These are phyloP conservation scores for Phytophthora agathidicida DNA, from an alignment of 352 stramenopile genomes.

Conservation along the genomic window DNA sequence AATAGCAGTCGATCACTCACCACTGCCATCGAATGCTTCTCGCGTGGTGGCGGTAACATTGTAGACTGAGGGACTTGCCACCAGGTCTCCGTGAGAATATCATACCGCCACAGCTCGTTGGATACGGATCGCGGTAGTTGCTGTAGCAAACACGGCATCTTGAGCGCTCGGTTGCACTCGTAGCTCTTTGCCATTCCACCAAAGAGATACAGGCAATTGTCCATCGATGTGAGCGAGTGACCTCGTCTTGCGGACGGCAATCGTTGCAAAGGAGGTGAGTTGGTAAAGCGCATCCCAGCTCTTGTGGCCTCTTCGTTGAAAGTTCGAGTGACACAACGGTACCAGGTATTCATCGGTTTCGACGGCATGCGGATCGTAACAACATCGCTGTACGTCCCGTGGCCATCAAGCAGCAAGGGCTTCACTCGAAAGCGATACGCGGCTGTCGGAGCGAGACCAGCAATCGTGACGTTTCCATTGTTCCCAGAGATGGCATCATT, in stretches of 20 bases:
- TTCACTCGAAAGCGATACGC: constrained; percentile 70
- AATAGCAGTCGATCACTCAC: constrained; percentile 56
- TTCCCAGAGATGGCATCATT: constrained; percentile 6
- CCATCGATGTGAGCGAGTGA: constrained; percentile 59
- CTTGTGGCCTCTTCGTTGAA: constrained; percentile 40
- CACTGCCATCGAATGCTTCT: constrained; percentile 67
- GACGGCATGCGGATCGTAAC: constrained; percentile 39
- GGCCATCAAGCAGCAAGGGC: constrained; percentile 45
- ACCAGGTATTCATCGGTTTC: constrained; percentile 52
- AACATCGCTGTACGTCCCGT: constrained; percentile 42
- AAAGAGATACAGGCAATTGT: constrained; percentile 67
- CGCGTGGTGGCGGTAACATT: constrained; percentile 36
- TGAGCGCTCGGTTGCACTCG: constrained; percentile 54
- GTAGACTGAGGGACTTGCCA: constrained; percentile 36
- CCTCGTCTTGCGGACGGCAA: constrained; percentile 64
- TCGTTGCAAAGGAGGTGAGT: constrained; percentile 33
- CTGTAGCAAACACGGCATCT: constrained; percentile 43
- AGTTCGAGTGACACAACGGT: constrained; percentile 35
- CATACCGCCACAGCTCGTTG: constrained; percentile 80
- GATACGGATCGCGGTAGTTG: constrained; percentile 32
- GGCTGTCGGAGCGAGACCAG: constrained; percentile 24
- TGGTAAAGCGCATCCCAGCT: constrained; percentile 38
- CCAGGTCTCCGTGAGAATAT: constrained; percentile 58
- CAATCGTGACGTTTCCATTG: constrained; percentile 28
- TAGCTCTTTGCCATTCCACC: constrained; percentile 66